These are phyloP conservation scores for Lodderomyces theae DNA, from an alignment of 1,139 yeast genomes.

Conservation along the genomic window DNA sequence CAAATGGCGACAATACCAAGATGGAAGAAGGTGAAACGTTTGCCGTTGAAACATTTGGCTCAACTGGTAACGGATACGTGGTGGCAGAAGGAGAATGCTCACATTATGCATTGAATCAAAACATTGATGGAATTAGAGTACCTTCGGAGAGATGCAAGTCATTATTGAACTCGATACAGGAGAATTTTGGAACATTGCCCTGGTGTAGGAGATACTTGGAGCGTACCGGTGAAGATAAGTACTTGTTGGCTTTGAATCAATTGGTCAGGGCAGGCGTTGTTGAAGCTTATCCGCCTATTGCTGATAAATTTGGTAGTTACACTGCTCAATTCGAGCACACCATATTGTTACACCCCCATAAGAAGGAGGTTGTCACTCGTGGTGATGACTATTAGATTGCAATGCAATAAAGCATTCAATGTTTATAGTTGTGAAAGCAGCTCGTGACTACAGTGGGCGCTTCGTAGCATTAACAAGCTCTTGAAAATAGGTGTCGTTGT, in stretches of 20 bases:
- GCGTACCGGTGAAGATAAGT: constrained; percentile 87
- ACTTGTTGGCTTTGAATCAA: constrained; percentile 82
- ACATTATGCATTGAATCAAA: constrained; percentile 73
- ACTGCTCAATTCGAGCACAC: constrained; percentile 98
- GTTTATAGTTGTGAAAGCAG: too few species aligned
- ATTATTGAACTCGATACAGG: constrained; percentile 65
- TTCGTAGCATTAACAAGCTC: too few species aligned
- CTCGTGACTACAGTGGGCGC: too few species aligned
- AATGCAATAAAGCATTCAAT: too few species aligned
- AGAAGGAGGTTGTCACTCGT: constrained; percentile 89
- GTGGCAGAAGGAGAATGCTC: constrained; percentile 87
- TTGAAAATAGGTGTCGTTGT: too few species aligned
- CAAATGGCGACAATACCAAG: constrained; percentile 88
- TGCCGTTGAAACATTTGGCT: constrained; percentile 97
- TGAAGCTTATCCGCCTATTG: constrained; percentile 95
- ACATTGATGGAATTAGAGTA: constrained; percentile 39
- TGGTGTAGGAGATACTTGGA: constrained; percentile 96
- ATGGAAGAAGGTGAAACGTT: constrained; percentile 99
- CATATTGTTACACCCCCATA: constrained; percentile 81
- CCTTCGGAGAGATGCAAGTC: constrained; percentile 67
- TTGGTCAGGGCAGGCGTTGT: constrained; percentile 84
- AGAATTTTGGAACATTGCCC: constrained; percentile 89
- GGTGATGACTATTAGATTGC: constrained; percentile 78
- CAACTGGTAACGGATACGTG: constrained; percentile 94
- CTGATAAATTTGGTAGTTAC: constrained; percentile 78